A percentile compares a stretch with the other conserved stretches of the same genome.
Evolutionary conservation across 257 asterid species (phyloP).

Genomic region (Salvia splendens): DNA sequence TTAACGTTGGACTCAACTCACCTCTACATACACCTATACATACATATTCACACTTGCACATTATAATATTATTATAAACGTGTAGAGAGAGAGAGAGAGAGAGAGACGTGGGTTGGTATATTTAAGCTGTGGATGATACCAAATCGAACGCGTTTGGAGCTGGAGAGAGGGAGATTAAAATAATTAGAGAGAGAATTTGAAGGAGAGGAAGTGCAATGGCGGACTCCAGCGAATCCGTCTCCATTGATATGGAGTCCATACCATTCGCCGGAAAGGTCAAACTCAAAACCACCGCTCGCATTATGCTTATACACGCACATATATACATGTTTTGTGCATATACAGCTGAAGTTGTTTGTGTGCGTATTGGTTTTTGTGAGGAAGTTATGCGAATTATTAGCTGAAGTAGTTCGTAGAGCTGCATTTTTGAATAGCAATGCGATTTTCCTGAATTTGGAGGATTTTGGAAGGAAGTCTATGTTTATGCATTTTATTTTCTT

Average conservation of each 20-base stretch:
- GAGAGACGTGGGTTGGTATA: constrained; percentile 48
- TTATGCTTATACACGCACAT: constrained; percentile 24
- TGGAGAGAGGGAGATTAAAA: constrained; percentile 26
- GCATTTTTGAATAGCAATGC: constrained; percentile 34
- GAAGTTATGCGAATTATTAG: not conserved
- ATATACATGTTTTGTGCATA: not conserved
- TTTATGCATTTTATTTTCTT: not conserved
- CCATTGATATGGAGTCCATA: constrained; percentile 80
- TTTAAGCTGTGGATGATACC: constrained; percentile 58
- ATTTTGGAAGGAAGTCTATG: constrained; percentile 7
- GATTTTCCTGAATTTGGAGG: constrained; percentile 22
- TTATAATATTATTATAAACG: not conserved
- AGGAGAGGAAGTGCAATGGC: constrained; percentile 59
- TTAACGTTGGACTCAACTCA: constrained; percentile 55
- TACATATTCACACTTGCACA: not conserved
- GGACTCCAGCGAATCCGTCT: constrained; percentile 92
- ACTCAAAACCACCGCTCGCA: constrained; percentile 37
- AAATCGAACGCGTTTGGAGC: constrained; percentile 51
- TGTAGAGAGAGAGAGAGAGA: constrained; percentile 32
- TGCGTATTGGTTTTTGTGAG: constrained; percentile 3
- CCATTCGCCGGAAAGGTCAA: constrained; percentile 83
- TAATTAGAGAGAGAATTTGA: constrained; percentile 33
- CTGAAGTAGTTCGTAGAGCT: constrained; percentile 30
- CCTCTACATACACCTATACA: constrained; percentile 23
- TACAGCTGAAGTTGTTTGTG: constrained; percentile 12